Evolutionary conservation across 2,329 filamentous ascomycete species (phyloP).

Genomic region (Penicillium palitans): DNA sequence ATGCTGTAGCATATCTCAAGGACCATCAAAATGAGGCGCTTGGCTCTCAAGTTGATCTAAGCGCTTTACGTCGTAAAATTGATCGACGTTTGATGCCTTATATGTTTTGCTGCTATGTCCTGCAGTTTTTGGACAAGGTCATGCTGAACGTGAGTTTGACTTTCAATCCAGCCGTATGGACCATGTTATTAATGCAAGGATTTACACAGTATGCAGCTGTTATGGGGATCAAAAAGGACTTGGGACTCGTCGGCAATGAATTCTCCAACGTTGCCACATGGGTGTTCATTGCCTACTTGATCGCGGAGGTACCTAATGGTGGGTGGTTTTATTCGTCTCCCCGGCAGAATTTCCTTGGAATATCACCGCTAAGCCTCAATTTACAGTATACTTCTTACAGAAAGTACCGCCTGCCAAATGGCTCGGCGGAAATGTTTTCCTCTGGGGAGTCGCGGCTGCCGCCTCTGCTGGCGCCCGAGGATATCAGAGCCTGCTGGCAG

Average conservation of each 20-base stretch:
- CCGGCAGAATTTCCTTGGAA: background rate
- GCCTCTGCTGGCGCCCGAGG: conserved; percentile 54
- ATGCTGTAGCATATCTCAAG: conserved; percentile 26
- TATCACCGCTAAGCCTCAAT: background rate
- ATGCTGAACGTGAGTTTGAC: conserved; percentile 29
- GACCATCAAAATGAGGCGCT: conserved; percentile 10
- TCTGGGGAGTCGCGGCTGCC: conserved; percentile 49
- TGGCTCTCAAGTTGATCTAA: conserved; percentile 18
- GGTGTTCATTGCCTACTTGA: conserved; percentile 60
- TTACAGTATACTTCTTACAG: conserved; percentile 24
- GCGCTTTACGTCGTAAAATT: conserved; percentile 31
- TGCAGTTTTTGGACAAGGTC: conserved; percentile 39
- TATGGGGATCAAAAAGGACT: conserved; percentile 60
- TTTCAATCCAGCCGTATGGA: background rate
- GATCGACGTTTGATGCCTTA: conserved; percentile 35
- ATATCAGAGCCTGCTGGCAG: conserved; percentile 56
- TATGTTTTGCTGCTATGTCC: conserved; percentile 35
- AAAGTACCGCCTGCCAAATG: conserved; percentile 43
- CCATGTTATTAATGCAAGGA: background rate
- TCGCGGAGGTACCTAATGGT: conserved; percentile 62
- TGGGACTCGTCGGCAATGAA: conserved; percentile 57
- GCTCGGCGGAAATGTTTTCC: conserved; percentile 58
- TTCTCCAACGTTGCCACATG: conserved; percentile 62
- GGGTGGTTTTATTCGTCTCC: background rate
- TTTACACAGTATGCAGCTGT: conserved; percentile 54